Evolutionary conservation across 495 filamentous ascomycete species (phyloP).

Genomic region (Talaromyces trachyspermus): DNA sequence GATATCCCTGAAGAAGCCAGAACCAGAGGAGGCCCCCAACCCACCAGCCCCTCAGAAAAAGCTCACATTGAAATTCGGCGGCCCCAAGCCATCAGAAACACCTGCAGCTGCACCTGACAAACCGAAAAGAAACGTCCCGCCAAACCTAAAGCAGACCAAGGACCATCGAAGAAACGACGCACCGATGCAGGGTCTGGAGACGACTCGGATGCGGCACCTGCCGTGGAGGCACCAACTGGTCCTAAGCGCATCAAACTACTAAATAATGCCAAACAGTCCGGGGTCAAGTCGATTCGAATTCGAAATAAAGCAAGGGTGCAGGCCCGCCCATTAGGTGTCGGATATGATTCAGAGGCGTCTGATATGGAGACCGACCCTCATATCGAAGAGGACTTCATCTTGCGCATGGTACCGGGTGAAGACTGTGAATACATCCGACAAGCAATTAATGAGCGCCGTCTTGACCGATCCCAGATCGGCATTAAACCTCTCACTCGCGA

Average conservation of each 20-base stretch:
- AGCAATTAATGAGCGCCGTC: slow-evolving; percentile 60
- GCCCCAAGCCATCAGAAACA: slow-evolving; percentile 26
- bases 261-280: slow-evolving; percentile 36
- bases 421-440: slow-evolving; percentile 76
- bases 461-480: slow-evolving; percentile 61
- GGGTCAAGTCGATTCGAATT: slow-evolving; percentile 42
- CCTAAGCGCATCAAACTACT: slow-evolving; percentile 37
- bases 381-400: slow-evolving; percentile 79
- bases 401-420: slow-evolving; percentile 78
- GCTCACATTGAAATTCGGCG: slow-evolving; percentile 46
- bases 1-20: slow-evolving; percentile 39
- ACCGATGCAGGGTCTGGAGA: slow-evolving; percentile 21
- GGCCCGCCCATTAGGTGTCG: slow-evolving; percentile 62
- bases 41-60: slow-evolving; percentile 26
- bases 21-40: slow-evolving; percentile 15
- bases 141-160: slow-evolving; percentile 5
- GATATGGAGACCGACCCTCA: slow-evolving; percentile 80
- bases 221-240: slow-evolving; percentile 14
- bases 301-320: slow-evolving; percentile 56
- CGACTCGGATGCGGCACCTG: slow-evolving; percentile 16
- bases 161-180: slow-evolving; percentile 35
- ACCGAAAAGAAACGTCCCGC: slow-evolving; percentile 36
- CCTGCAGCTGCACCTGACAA: slow-evolving; percentile 23
- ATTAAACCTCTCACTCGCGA: slow-evolving; percentile 75
- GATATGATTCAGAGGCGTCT: slow-evolving; percentile 94